Conservation (phyloP, 768 basidiomycete genomes). For the Hygrophoropsis aurantiaca region DNA sequence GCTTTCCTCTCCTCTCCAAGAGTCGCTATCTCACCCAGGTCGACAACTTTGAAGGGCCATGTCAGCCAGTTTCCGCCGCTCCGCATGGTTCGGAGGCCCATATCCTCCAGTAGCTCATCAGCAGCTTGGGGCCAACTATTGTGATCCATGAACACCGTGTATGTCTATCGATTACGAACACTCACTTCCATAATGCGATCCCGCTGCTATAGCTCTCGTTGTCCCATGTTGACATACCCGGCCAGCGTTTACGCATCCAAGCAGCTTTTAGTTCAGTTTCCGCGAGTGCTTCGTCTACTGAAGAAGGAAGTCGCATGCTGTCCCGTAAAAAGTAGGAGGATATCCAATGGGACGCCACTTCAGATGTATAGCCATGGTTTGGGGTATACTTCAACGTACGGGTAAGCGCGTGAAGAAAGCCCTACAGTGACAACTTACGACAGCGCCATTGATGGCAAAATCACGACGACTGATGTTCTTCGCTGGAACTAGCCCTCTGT, state of each 20-base stretch:
- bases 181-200: conserved; percentile 55
- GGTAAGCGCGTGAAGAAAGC: background rate
- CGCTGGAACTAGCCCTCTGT: conserved; percentile 62
- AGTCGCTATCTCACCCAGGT: conserved; percentile 42
- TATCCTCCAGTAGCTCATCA: too few relatives aligned
- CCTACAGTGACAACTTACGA: conserved; percentile 37
- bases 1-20: conserved; percentile 49
- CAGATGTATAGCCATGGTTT: conserved; percentile 53
- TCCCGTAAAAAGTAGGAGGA: conserved; percentile 62
- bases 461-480: conserved; percentile 55
- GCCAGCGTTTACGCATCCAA: conserved; percentile 58
- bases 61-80: conserved; percentile 61
- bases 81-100: conserved; percentile 40
- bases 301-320: conserved; percentile 45
- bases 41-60: conserved; percentile 53
- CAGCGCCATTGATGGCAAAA: conserved; percentile 64
- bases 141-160: too few relatives aligned
- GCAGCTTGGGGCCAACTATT: too few relatives aligned
- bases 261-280: conserved; percentile 44
- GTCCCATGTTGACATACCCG: conserved; percentile 44
- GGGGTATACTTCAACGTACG: conserved; percentile 45
- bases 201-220: conserved; percentile 54
- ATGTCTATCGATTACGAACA: too few relatives aligned
- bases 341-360: conserved; percentile 63
- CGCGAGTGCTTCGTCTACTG: conserved; percentile 45